Evolutionary conservation across 2,329 filamentous ascomycete species (phyloP), one percentile per base, ranked within the genome.

Genomic region (Drechslerella stenobrocha): DNA sequence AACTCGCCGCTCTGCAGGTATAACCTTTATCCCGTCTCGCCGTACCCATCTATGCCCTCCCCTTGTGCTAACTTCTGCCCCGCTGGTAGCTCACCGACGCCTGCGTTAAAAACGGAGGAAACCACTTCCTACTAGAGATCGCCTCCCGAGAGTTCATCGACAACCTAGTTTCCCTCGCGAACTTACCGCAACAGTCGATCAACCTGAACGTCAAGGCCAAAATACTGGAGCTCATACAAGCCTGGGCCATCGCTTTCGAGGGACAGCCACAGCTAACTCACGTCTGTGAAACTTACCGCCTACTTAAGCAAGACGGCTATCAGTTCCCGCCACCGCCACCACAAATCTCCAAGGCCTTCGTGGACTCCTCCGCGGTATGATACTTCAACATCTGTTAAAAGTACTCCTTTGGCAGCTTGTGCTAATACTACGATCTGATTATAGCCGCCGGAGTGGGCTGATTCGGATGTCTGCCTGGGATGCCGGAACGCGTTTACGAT

Each of bases 131-230:
- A 50, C 83, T 86, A 71, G 93, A 98, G 79, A 93, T 98, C 73
- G 92, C 93, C 37, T 96, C 92, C 15, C 85, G 91, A 70, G 93
- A 98, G 79, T 98, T 97, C 75, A 95, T 98, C 88, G 93, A 98
- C 78, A 96, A 96, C 75, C 79, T 98, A 52, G 87, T 89, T 15
- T 96, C 92, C 30, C 81, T 98, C 13, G 82, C 98, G 28, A 91
- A 92, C 75, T 87, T 88, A 15, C 86, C 88, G 51, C 88, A 89
- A 1, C 85, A 89, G 6, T 55, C 63, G 9, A 81, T 93, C 42
- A 96, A 96, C 76, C 80, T 85, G 50, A 88, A 95, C 55, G 93
- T 98, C 48, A 89, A 87, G 75, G 81, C 81, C 70, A 96, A 95
- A 79, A 96, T 97, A 69, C 81, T 98, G 57, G 92, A 96, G 76